phyloP scores from a whole-genome alignment of 441 rosid species.

The Aleurites moluccanus region DNA sequence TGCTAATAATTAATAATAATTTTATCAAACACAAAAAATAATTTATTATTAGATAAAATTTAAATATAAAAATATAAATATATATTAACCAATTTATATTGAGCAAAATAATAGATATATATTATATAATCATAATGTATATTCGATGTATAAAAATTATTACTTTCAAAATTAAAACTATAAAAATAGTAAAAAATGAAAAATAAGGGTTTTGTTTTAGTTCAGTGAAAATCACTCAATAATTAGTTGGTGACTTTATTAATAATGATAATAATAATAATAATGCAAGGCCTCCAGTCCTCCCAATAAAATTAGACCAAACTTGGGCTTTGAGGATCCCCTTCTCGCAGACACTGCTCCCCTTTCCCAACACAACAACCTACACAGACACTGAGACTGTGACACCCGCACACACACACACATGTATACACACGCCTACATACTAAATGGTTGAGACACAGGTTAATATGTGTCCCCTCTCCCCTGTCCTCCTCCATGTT shows the following conservation, averaged over 20 bases:
- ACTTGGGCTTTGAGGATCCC: constrained; percentile 26
- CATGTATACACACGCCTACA: background rate
- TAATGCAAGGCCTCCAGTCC: background rate
- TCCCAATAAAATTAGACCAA: constrained; percentile 30
- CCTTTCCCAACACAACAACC: constrained; percentile 25
- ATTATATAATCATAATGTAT: too few species aligned
- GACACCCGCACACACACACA: constrained; percentile 18
- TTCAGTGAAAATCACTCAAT: background rate
- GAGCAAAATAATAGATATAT: too few species aligned
- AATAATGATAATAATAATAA: background rate
- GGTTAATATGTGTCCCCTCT: constrained; percentile 36
- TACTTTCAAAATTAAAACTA: too few species aligned
- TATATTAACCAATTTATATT: too few species aligned
- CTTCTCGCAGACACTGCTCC: constrained; percentile 32
- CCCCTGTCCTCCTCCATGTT: constrained; percentile 23
- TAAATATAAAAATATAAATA: too few species aligned
- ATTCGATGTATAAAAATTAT: too few species aligned
- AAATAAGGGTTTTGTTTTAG: background rate
- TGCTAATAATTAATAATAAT: too few species aligned
- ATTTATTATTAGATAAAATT: too few species aligned
- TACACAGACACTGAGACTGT: constrained; percentile 16
- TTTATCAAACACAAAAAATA: too few species aligned
- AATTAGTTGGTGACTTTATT: constrained; percentile 2
- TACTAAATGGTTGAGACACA: constrained; percentile 28
- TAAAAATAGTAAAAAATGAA: too few species aligned